These are phyloP conservation scores for Austroboletus novae-zelandiae DNA, from an alignment of 1,284 basidiomycete species.

Conservation along the genomic window DNA sequence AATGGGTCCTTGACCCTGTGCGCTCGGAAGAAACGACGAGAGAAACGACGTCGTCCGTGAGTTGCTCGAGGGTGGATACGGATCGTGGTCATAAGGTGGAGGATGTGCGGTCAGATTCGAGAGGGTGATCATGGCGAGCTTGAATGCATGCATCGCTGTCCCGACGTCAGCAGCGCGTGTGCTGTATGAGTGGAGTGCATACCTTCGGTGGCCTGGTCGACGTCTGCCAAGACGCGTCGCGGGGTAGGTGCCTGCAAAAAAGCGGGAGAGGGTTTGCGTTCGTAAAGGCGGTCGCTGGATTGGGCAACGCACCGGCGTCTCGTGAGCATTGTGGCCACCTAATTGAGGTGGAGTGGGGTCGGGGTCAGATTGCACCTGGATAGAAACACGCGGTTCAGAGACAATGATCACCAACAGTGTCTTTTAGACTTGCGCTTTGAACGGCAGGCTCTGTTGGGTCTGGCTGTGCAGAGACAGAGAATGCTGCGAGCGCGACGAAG, in stretches of 20 bases:
- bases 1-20: slow-evolving; percentile 70
- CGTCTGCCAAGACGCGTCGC: slow-evolving; percentile 15
- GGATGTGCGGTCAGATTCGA: slow-evolving; percentile 58
- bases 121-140: slow-evolving; percentile 64
- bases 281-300: neutral
- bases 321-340: slow-evolving; percentile 7
- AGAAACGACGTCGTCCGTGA: slow-evolving; percentile 49
- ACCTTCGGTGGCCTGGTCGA: slow-evolving; percentile 53
- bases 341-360: slow-evolving; percentile 1
- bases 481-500: slow-evolving; percentile 46
- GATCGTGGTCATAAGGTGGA: slow-evolving; percentile 52
- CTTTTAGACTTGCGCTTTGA: slow-evolving; percentile 19
- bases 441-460: slow-evolving; percentile 21
- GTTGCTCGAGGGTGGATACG: slow-evolving; percentile 36
- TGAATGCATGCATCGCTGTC: slow-evolving; percentile 67
- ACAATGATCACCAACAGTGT: neutral
- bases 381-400: neutral
- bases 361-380: slow-evolving; percentile 13
- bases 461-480: slow-evolving; percentile 37
- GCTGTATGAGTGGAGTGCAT: neutral
- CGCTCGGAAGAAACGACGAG: slow-evolving; percentile 60
- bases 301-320: slow-evolving; percentile 17
- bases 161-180: slow-evolving; percentile 2
- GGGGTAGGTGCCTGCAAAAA: slow-evolving; percentile 12
- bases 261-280: neutral